Percentiles rank a stretch among this genome's conserved stretches.
phyloP scores from a whole-genome alignment of 23 red algal genomes.

The Gracilaria vermiculophylla region DNA sequence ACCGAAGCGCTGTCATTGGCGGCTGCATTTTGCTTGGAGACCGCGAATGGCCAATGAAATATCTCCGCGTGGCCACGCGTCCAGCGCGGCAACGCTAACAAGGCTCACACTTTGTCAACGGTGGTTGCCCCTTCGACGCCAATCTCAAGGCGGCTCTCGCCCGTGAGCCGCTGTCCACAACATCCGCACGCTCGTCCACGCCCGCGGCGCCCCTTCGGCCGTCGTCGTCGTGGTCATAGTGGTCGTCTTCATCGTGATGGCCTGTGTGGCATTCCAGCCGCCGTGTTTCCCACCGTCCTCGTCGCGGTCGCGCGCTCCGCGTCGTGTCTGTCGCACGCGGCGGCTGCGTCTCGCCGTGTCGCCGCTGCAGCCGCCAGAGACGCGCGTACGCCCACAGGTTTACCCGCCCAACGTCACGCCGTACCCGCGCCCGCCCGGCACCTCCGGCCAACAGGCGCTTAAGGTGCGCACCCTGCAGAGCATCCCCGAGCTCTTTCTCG shows the following conservation, averaged over 20 bases:
- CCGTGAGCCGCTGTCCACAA: background rate
- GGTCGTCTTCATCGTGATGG: background rate
- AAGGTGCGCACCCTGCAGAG: background rate
- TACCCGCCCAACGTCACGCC: slow-evolving; percentile 21
- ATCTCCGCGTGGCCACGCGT: background rate
- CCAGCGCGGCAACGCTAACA: background rate
- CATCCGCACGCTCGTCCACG: background rate
- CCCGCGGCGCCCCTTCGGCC: background rate
- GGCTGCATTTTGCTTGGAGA: background rate
- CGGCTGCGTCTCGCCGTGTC: slow-evolving; percentile 10
- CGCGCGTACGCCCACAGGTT: slow-evolving; percentile 5
- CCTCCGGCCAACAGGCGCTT: background rate
- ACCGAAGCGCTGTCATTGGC: background rate
- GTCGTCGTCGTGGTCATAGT: background rate
- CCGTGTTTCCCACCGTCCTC: background rate
- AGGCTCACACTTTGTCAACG: background rate
- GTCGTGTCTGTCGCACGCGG: background rate
- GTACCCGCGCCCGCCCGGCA: slow-evolving; percentile 33
- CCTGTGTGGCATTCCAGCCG: background rate
- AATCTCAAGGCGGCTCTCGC: background rate
- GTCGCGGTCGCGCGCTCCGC: background rate
- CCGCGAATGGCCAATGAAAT: background rate
- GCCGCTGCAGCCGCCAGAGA: slow-evolving; percentile 29
- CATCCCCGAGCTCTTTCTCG: slow-evolving; percentile 38
- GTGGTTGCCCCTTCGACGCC: too few relatives aligned